phyloP scores from a whole-genome alignment of 2,329 filamentous ascomycete genomes.

The Ophiosphaerella narmari region DNA sequence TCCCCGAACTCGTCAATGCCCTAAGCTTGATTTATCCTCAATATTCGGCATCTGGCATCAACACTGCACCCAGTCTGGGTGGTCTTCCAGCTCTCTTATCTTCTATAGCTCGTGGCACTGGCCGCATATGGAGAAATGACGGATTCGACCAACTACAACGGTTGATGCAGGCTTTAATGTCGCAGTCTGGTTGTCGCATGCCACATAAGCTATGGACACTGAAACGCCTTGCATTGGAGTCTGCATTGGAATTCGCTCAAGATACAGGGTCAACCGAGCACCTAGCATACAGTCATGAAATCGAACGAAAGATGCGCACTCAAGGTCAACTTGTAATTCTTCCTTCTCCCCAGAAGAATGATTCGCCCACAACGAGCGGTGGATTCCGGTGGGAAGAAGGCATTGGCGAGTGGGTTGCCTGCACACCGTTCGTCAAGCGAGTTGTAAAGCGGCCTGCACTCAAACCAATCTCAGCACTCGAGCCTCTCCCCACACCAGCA shows the following conservation, averaged over 20 bases:
- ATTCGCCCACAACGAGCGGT: conserved; percentile 28
- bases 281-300: conserved; percentile 31
- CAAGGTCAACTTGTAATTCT: conserved; percentile 32
- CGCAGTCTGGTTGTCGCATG: conserved; percentile 22
- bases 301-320: conserved; percentile 39
- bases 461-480: conserved; percentile 24
- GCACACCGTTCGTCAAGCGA: conserved; percentile 44
- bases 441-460: conserved; percentile 13
- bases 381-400: conserved; percentile 52
- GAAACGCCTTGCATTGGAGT: conserved; percentile 44
- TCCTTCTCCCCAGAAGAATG: conserved; percentile 34
- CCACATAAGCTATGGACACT: conserved; percentile 42
- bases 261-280: conserved; percentile 31
- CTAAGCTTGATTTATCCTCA: conserved; percentile 29
- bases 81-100: conserved; percentile 38
- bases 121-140: conserved; percentile 40
- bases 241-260: conserved; percentile 44
- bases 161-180: conserved; percentile 35
- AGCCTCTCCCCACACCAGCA: conserved; percentile 33
- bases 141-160: conserved; percentile 42
- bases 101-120: conserved; percentile 40
- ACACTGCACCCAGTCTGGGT: conserved; percentile 25
- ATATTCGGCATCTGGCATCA: conserved; percentile 27
- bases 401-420: conserved; percentile 53
- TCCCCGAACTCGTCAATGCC: conserved; percentile 12